phyloP scores from a whole-genome alignment of 805 yeast species.

The Ogataea degrootiae region DNA sequence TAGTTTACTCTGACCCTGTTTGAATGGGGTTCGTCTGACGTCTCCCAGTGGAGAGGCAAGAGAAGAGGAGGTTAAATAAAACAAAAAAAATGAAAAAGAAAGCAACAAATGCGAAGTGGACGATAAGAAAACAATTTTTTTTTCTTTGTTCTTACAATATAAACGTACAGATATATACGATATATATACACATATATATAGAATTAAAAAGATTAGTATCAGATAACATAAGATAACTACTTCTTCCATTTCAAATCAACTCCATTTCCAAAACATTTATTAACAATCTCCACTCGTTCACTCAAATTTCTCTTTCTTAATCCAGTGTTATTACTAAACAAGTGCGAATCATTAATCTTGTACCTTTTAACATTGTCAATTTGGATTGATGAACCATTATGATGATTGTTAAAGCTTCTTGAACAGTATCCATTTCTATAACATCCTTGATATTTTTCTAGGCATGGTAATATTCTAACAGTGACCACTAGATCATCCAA shows the following conservation, averaged over 20 bases:
- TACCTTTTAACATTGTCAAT: conserved; percentile 54
- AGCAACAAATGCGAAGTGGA: no score
- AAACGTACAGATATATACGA: no score
- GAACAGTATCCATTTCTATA: conserved; percentile 68
- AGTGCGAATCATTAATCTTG: conserved; percentile 19
- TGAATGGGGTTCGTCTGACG: no score
- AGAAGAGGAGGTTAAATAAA: no score
- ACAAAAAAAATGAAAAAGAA: no score
- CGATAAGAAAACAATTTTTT: no score
- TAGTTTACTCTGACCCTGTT: no score
- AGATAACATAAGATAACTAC: no score
- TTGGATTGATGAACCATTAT: conserved; percentile 75
- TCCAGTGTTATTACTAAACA: conserved; percentile 9
- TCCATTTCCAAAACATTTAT: conserved; percentile 4
- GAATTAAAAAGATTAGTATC: no score
- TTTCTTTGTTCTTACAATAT: no score
- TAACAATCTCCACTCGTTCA: conserved; percentile 19
- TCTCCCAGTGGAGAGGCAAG: no score
- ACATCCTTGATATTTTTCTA: conserved; percentile 60
- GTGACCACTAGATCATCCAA: conserved; percentile 53
- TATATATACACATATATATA: no score
- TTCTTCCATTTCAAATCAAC: neutral
- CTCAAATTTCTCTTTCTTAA: conserved; percentile 19
- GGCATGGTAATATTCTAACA: conserved; percentile 60
- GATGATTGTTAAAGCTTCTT: conserved; percentile 48